phyloP scores from a whole-genome alignment of 2,329 filamentous ascomycete genomes.

The Colletotrichum ledebouriae region DNA sequence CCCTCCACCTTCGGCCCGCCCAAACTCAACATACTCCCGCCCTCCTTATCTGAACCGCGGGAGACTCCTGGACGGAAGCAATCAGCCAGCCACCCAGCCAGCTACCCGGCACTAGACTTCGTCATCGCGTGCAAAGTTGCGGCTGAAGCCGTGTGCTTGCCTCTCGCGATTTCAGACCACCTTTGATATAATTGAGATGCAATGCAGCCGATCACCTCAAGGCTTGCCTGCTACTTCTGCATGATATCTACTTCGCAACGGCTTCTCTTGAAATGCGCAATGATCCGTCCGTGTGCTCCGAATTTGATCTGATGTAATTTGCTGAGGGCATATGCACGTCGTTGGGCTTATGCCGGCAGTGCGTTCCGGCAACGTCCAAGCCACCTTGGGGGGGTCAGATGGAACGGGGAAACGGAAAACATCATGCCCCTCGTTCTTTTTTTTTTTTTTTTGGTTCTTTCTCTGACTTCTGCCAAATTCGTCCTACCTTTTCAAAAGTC shows the following conservation, averaged over 20 bases:
- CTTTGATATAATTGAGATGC: too few species aligned
- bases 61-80: background rate
- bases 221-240: background rate
- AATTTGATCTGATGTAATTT: slow-evolving; percentile 20
- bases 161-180: background rate
- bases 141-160: slow-evolving; percentile 18
- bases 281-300: background rate
- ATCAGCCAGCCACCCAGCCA: background rate
- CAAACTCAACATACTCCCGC: slow-evolving; percentile 1
- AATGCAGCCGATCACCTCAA: background rate
- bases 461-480: too few species aligned
- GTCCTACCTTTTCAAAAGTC: background rate
- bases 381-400: background rate
- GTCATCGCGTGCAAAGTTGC: slow-evolving; percentile 11
- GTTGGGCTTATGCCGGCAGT: slow-evolving; percentile 8
- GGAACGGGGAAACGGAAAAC: background rate
- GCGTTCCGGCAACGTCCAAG: background rate
- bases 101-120: background rate
- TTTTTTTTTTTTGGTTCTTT: too few species aligned
- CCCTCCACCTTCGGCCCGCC: slow-evolving; percentile 26
- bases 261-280: background rate
- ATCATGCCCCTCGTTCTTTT: background rate
- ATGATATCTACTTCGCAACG: background rate
- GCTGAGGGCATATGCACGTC: background rate
- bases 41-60: background rate